These are phyloP conservation scores for Phalaenopsis equestris DNA, from an alignment of 106 monocot genomes.

Conservation along the genomic window DNA sequence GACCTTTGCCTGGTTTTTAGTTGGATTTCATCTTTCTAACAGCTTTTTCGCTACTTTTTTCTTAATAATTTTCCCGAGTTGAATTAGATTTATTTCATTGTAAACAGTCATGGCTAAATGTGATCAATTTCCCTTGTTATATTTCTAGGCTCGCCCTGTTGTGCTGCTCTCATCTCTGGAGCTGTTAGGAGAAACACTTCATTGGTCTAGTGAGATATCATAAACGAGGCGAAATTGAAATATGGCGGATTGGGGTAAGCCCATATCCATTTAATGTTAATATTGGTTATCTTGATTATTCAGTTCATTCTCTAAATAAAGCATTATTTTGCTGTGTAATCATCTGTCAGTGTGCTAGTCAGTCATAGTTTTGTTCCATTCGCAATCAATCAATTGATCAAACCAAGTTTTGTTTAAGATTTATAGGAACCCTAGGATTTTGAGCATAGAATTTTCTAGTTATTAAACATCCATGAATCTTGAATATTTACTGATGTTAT, in stretches of 20 bases:
- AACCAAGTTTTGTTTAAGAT: not conserved
- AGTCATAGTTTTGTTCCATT: not conserved
- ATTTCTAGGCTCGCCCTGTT: not conserved
- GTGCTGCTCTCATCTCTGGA: not conserved
- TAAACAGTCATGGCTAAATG: not conserved
- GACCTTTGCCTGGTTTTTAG: not conserved
- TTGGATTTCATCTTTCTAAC: not conserved
- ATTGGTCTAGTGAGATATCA: not conserved
- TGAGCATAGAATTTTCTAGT: not conserved
- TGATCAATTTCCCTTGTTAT: not conserved
- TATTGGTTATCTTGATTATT: not conserved
- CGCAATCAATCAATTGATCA: not conserved
- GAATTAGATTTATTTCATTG: not conserved
- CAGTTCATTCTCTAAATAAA: not conserved
- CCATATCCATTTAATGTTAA: not conserved
- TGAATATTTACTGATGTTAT: not conserved
- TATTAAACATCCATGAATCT: not conserved
- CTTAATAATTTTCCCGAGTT: not conserved
- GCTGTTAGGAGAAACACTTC: not conserved
- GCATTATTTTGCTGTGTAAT: not conserved
- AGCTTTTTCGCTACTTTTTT: not conserved
- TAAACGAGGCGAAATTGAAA: not conserved
- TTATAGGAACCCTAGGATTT: not conserved
- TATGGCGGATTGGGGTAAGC: constrained; percentile 2
- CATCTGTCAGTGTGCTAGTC: not conserved